Evolutionary conservation across 2,329 filamentous ascomycete species (phyloP), one percentile per base, ranked within the genome.

Genomic region (Chaetomiaceae sp.): DNA sequence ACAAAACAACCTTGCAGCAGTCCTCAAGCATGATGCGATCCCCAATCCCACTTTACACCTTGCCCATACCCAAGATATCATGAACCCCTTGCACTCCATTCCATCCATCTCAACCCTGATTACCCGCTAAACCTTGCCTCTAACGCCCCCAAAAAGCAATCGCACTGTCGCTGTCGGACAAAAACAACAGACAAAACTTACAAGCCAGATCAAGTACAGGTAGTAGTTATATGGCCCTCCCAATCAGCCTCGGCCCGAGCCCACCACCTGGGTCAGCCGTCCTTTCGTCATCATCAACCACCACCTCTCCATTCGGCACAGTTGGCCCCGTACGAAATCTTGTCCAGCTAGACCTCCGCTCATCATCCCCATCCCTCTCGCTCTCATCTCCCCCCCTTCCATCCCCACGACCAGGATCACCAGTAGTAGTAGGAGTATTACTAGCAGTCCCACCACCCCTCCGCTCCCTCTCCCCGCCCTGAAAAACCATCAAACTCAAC

Each of bases 221-320:
- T n/a, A 3, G 4, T 12, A 17, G 34, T 44, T 35, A 33, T 20
- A 30, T 27, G 4, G 43, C n/a, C 20, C 20, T 16, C 9, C 43
- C 20, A n/a, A 33, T n/a, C 10, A 33, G 10, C 3, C 14, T 5
- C 19, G 16, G 42, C 13, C 19, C 4, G 12, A 2, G 27, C 6
- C 13, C 35, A 17, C 7, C 39, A n/a, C 47, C n/a, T n/a, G n/a
- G n/a, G n/a, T n/a, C n/a, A n/a, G n/a, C n/a, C n/a, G n/a, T n/a
- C n/a, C n/a, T 51, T 12, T 42, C 20, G 42, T 61, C 55, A 37
- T 56, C 59, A 54, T 61, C 54, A 6, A 61, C 55, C 2, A 53
- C 44, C 13, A 61, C 56, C 48, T 59, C 57, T 21, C 59, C 58
- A 1, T 51, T 58, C 47, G 55, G 45, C 12, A 61, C 31, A 25